Conservation (phyloP, 2,329 filamentous ascomycete species). For the Emmonsiellopsis sp. region DNA sequence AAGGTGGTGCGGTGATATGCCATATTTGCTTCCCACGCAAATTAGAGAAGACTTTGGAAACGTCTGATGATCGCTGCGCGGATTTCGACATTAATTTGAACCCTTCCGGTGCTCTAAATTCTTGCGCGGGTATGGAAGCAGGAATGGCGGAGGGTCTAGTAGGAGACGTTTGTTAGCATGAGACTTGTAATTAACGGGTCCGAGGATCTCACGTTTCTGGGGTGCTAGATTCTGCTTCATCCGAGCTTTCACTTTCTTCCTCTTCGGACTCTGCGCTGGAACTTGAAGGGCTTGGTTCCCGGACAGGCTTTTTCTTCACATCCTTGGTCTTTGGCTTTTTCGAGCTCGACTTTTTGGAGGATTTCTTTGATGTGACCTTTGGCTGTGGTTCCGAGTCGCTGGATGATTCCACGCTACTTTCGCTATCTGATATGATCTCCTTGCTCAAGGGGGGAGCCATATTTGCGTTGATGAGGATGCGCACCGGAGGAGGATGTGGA, state of each 20-base stretch:
- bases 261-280: conserved; percentile 9
- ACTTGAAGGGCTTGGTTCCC: conserved; percentile 10
- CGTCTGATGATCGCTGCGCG: conserved; percentile 20
- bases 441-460: conserved; percentile 21
- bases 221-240: neutral
- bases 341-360: conserved; percentile 2
- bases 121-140: conserved; percentile 19
- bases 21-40: conserved; percentile 39
- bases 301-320: neutral
- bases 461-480: conserved; percentile 4
- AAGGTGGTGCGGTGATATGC: conserved; percentile 39
- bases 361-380: neutral
- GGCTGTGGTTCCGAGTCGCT: conserved; percentile 6
- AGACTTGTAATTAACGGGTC: neutral
- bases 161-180: conserved; percentile 8
- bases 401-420: conserved; percentile 7
- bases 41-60: conserved; percentile 28
- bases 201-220: neutral
- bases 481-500: neutral
- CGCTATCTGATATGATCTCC: conserved; percentile 15
- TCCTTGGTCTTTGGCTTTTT: conserved; percentile 9
- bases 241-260: conserved; percentile 10
- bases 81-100: conserved; percentile 31
- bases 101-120: conserved; percentile 35
- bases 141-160: conserved; percentile 7